Conservation (phyloP, 805 yeast genomes). For the Pichia heedii region DNA sequence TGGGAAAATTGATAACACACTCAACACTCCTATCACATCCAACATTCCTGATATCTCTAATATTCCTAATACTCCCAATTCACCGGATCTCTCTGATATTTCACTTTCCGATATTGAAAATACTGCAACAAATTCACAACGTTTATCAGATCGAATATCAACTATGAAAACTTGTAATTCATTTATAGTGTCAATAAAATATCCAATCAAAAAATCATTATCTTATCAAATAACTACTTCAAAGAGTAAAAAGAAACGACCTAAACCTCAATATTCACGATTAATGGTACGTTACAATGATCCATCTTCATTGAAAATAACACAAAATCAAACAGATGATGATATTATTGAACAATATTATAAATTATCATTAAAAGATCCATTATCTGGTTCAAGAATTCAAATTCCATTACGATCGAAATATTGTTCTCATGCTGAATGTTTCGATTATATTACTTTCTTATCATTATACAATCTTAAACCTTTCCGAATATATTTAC, state of each 20-base stretch:
- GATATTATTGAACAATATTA: slow-evolving; percentile 23
- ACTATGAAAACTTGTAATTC: not conserved
- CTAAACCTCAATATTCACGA: not conserved
- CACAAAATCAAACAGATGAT: slow-evolving; percentile 16
- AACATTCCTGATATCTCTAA: too few species aligned
- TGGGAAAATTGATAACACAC: too few species aligned
- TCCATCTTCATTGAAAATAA: not conserved
- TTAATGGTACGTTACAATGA: not conserved
- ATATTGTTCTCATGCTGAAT: slow-evolving; percentile 28
- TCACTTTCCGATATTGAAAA: not conserved
- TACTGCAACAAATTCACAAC: not conserved
- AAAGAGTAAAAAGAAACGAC: not conserved
- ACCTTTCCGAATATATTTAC: slow-evolving; percentile 22
- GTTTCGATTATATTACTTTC: slow-evolving; percentile 27
- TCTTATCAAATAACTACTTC: not conserved
- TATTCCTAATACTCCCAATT: not conserved
- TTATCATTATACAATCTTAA: slow-evolving; percentile 20
- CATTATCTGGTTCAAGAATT: slow-evolving; percentile 24
- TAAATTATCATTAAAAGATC: slow-evolving; percentile 26
- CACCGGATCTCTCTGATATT: not conserved
- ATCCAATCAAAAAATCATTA: not conserved
- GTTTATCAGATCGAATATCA: not conserved
- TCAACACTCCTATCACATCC: too few species aligned
- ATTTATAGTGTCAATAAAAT: not conserved
- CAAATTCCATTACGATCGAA: slow-evolving; percentile 24